Conservation (phyloP, 1,284 basidiomycete species). For the Trichosporon sp. region DNA sequence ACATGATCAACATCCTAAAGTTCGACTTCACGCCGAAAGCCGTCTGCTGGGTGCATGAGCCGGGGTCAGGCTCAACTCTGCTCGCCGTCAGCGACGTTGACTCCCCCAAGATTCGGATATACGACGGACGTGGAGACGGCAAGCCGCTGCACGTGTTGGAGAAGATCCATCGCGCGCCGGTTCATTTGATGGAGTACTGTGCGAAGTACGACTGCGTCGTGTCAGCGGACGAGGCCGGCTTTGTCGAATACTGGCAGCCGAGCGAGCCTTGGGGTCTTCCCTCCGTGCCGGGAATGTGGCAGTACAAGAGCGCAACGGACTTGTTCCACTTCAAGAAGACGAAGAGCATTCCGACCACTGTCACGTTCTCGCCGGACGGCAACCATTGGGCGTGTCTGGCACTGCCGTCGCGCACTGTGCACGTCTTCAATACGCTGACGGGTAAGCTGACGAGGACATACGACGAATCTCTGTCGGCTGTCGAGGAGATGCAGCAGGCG, state of each 20-base stretch:
- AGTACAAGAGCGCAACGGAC: constrained; percentile 87
- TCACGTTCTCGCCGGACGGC: constrained; percentile 86
- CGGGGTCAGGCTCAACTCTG: constrained; percentile 82
- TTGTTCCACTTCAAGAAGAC: constrained; percentile 99
- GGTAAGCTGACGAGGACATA: constrained; percentile 91
- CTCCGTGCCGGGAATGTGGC: constrained; percentile 78
- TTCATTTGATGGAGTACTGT: constrained; percentile 92
- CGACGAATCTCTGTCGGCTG: constrained; percentile 88
- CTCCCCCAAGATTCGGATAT: constrained; percentile 77
- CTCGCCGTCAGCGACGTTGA: constrained; percentile 86
- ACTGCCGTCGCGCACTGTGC: constrained; percentile 86
- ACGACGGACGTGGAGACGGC: constrained; percentile 86
- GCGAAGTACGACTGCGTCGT: constrained; percentile 86
- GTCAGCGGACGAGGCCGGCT: constrained; percentile 91
- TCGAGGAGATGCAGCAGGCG: constrained; percentile 96
- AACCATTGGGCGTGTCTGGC: constrained; percentile 90
- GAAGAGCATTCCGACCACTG: constrained; percentile 84
- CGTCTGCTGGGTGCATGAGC: constrained; percentile 89
- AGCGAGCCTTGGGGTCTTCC: constrained; percentile 82
- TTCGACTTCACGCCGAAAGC: constrained; percentile 79
- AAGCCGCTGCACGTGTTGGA: constrained; percentile 71
- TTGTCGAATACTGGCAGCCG: constrained; percentile 96
- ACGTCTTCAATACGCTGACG: constrained; percentile 86
- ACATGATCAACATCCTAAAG: constrained; percentile 99
- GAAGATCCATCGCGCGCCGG: constrained; percentile 79